These are phyloP conservation scores for Boletus tylopilopsis DNA, from an alignment of 768 basidiomycete species.

Conservation along the genomic window DNA sequence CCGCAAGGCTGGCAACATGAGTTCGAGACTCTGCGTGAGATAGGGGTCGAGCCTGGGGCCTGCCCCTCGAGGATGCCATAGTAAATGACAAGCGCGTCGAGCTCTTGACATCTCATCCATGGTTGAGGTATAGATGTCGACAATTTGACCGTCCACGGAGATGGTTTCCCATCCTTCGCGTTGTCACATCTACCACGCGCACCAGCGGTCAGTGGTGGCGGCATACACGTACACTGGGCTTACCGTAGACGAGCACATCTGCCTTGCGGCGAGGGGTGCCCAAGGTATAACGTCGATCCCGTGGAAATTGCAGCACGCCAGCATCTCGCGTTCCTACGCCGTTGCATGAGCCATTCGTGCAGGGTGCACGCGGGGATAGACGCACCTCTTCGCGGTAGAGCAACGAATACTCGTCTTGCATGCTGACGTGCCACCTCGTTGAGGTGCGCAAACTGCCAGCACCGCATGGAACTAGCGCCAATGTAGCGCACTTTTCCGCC, in stretches of 20 bases:
- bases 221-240: not conserved
- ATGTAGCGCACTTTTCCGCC: constrained; percentile 49
- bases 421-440: constrained; percentile 47
- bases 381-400: constrained; percentile 50
- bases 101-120: constrained; percentile 89
- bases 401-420: constrained; percentile 47
- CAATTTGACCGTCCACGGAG: constrained; percentile 68
- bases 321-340: not conserved
- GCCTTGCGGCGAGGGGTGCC: constrained; percentile 50
- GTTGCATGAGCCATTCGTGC: not conserved
- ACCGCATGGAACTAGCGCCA: constrained; percentile 44
- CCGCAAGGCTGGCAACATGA: constrained; percentile 63
- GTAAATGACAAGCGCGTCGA: constrained; percentile 76
- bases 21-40: constrained; percentile 64
- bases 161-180: constrained; percentile 80
- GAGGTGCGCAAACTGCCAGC: constrained; percentile 43
- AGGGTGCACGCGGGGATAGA: not conserved
- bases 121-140: constrained; percentile 74
- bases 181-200: constrained; percentile 51
- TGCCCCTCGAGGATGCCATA: too few relatives aligned
- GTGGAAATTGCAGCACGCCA: not conserved
- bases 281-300: not conserved
- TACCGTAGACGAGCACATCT: constrained; percentile 71
- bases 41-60: constrained; percentile 68
- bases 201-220: not conserved